Base-by-base conservation (phyloP, 1,284 basidiomycete genomes). In the Ceratobasidium sp. region DNA sequence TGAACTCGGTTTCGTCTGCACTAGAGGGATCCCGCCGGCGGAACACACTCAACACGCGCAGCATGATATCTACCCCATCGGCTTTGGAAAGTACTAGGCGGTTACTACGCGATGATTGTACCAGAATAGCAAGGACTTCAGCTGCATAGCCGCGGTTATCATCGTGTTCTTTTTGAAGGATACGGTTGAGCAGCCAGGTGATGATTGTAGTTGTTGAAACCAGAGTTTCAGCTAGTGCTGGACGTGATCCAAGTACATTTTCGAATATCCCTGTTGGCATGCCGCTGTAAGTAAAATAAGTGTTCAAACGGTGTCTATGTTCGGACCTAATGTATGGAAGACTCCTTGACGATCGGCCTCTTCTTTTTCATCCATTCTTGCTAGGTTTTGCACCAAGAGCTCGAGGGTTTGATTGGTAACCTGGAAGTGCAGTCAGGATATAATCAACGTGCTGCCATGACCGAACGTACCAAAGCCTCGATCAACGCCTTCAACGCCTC, bases 1-100 rank as follows among this genome's bases (percentile, higher is more conserved):
- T 96, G 83, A 96, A 99, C 83, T 99, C 98, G 11, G 90, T 88
- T 84, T 99, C 97, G 78, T 99, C 98, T 5, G 91, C 89, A 79
- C 95, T 92, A 0, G 85, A 84, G 0, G 96, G 96, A 81, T 98
- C 93, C 62, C 89, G 87, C 80, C 90, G 90, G 66, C 96, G 91
- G 82, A 92, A 99, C 89, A 40, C 93, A 91, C 95, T 97, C 25
- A 98, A 85, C 0, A 92, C 90, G 80, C 91, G 92, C 37, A 99
- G 86, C 52, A 93, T 83, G 0, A 83, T 85, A 80, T 99, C 97
- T 0, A 99, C 89, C 0, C 96, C 97, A 77, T 94, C 90, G 64
- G 88, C 86, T 79, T 90, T 89, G 2, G 89, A 90, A 8, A 94
- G 84, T 70, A 88, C 87, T 73, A 90, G 82, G 34, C 91, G 88